Base-by-base conservation (phyloP, 306 rosid genomes). In the Vigna mungo region DNA sequence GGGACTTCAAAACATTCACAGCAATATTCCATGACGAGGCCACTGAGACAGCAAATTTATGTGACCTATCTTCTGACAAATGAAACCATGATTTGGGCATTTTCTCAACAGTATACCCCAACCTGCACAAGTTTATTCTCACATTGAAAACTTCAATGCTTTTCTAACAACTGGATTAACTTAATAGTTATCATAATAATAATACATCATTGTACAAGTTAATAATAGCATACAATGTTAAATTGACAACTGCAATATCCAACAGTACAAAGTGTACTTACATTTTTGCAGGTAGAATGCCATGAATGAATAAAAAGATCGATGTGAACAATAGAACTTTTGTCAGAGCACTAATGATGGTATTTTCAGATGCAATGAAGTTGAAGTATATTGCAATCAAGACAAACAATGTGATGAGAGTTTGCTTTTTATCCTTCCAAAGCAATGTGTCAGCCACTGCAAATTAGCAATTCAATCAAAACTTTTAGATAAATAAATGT, bases 381-480 rank as follows among this genome's bases (percentile, higher is more conserved):
- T 81, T 88, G 87, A 77, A 88, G 89, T 95, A 92, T 83, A 91
- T 84, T 18, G 92, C 91, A 81, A 84, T 51, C 89, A 91, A 76
- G 81, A 91, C 80, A 71, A 92, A 59, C 80, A 92, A 83, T 18
- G 87, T 71, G 41, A 78, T 81, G 70, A 87, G 67, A n/a, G 99
- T 90, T 82, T 74, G 85, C 77, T 84, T 95, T 81, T 75, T 91
- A 80, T 95, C 94, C 96, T 85, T 95, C 99, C 99, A 95, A 75
- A 95, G 99, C 82, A 95, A 85, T 8, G 90, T 84, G 73, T 95
- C 97, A 73, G 99, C 97, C 88, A 91, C 99, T 95, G 97, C 83
- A 84, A 83, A 80, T 34, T 41, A 36, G 69, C 69, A 68, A 41
- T 51, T 58, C 52, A 76, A 80, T 80, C 78, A 75, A 43, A 53